Evolutionary conservation across 2,329 filamentous ascomycete species (phyloP).

Genomic region (Gremmenia infestans): DNA sequence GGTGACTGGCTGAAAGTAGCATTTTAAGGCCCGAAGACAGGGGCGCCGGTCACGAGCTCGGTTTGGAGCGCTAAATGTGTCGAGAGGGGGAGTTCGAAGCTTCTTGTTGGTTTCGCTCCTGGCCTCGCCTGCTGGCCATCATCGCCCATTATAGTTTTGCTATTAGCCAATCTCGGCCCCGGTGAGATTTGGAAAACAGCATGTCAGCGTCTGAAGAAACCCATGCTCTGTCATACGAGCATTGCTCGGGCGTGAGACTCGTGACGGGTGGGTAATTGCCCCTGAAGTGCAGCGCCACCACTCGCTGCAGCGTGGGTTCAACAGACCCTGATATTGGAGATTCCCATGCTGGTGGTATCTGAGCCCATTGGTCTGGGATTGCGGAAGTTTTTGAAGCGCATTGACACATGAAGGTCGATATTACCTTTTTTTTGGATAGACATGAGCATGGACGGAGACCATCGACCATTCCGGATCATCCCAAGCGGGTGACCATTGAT

Average conservation of each 20-base stretch:
- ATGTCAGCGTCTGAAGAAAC: conserved; percentile 12
- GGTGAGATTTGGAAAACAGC: conserved; percentile 2
- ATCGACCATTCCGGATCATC: no score
- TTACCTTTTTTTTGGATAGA: background rate
- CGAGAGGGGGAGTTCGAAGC: conserved; percentile 1
- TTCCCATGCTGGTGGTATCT: conserved; percentile 20
- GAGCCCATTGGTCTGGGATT: conserved; percentile 12
- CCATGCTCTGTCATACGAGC: background rate
- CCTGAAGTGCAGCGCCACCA: background rate
- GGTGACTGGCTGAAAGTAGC: conserved; percentile 2
- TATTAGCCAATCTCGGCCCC: background rate
- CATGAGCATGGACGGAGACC: no score
- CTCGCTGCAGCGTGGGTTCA: background rate
- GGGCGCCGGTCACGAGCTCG: conserved; percentile 19
- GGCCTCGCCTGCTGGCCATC: background rate
- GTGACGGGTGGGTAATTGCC: background rate
- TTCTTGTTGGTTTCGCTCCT: conserved; percentile 3
- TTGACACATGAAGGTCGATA: conserved; percentile 1
- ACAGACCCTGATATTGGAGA: conserved; percentile 4
- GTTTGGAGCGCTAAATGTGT: conserved; percentile 20
- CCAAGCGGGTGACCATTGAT: background rate
- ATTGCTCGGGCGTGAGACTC: background rate
- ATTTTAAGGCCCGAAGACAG: conserved; percentile 3
- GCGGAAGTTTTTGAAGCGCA: background rate
- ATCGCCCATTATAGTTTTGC: background rate